Base-by-base conservation (phyloP, 805 yeast species). In the Candida qinlingensis region DNA sequence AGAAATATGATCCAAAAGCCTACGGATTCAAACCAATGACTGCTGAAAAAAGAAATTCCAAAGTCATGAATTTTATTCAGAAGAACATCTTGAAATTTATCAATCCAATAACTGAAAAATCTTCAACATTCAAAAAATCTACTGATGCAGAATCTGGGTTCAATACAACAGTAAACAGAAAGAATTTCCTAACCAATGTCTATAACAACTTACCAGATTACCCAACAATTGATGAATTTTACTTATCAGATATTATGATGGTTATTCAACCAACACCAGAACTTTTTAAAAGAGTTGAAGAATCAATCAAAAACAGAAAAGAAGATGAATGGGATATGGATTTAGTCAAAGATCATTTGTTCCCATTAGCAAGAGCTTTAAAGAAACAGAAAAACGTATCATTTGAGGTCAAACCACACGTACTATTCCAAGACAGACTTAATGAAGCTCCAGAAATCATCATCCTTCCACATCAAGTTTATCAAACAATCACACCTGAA, bases 291-390 rank as follows among this genome's bases (percentile, higher is more conserved):
- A 52, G 47, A 34, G 53, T 59, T 3, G n/a, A 37, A 10, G 27
- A 62, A 51, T 45, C 63, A 39, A 46, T 61, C 59, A 52, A 52
- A 48, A 49, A 64, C 4, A 66, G 70, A 46, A 37, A 50, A 5
- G 31, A 48, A 1, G 52, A 60, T n/a, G 81, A 78, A 34, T 77
- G 70, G 53, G 84, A 79, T 56, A 77, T 78, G 83, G 84, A 79
- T 40, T 59, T 79, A 4, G 59, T 72, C 4, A 57, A 73, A 44
- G 76, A 76, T 59, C 68, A 69, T 42, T 60, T 69, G 34, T 59
- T 70, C 48, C 52, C 62, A 29, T 40, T 66, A 0, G 41, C 51
- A 5, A 47, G 50, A 1, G 52, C 64, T 26, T 41, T 54, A 1
- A 44, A 56, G 9, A 53, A 39, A 37, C 58, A 56, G 31, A 37